Conservation (phyloP, 495 filamentous ascomycete genomes). For the Aspergillus cristatus region DNA sequence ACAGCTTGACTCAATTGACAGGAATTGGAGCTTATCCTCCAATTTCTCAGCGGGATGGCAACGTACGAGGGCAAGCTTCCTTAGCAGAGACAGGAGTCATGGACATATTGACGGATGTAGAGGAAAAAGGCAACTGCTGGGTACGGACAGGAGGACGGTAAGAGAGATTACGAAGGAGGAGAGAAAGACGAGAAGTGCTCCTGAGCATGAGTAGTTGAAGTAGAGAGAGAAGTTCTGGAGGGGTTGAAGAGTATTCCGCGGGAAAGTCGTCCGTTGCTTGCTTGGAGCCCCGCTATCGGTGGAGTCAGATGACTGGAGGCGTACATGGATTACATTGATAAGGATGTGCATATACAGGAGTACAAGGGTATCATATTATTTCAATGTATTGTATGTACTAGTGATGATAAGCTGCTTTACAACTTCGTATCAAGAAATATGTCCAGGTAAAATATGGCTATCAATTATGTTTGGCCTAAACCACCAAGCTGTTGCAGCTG, state of each 20-base stretch:
- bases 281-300: conserved; percentile 5
- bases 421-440: too few relatives aligned
- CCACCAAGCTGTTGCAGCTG: conserved; percentile 44
- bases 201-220: conserved; percentile 19
- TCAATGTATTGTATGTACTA: too few relatives aligned
- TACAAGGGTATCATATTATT: too few relatives aligned
- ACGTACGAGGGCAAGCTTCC: conserved; percentile 42
- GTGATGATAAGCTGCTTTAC: too few relatives aligned
- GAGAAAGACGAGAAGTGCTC: conserved; percentile 17
- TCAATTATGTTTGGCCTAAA: conserved; percentile 3
- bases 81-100: conserved; percentile 31
- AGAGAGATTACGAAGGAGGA: conserved; percentile 10
- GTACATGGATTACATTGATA: too few relatives aligned
- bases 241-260: conserved; percentile 20
- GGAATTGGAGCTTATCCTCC: too few relatives aligned
- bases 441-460: too few relatives aligned
- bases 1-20: background rate
- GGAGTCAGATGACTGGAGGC: too few relatives aligned
- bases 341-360: too few relatives aligned
- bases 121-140: conserved; percentile 5
- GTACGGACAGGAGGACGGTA: conserved; percentile 12
- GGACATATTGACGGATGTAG: conserved; percentile 24
- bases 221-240: background rate
- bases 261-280: conserved; percentile 7
- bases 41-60: too few relatives aligned